Conservation (phyloP, 1,284 basidiomycete genomes). For the Moesziomyces aphidis region DNA sequence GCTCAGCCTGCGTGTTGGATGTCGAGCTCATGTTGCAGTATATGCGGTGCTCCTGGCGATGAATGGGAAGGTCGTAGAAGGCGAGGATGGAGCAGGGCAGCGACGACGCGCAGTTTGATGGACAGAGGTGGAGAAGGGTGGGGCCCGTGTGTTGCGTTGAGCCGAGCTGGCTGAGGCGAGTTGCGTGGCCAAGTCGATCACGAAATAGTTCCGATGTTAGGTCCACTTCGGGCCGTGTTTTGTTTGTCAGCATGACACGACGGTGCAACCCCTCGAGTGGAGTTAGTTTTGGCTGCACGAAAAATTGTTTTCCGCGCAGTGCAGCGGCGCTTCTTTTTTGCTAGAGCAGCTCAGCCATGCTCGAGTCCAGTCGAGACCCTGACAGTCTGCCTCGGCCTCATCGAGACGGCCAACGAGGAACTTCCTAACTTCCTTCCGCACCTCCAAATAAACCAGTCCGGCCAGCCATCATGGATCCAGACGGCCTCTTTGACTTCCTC, state of each 20-base stretch:
- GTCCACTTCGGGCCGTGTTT: too few species aligned
- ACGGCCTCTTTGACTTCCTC: slow-evolving; percentile 53
- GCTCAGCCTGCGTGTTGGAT: slow-evolving; percentile 26
- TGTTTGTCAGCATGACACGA: neutral
- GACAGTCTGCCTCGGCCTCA: too few species aligned
- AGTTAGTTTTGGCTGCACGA: neutral
- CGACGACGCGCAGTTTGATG: neutral
- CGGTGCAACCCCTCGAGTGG: neutral
- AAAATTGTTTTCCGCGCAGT: neutral
- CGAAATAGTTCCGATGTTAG: too few species aligned
- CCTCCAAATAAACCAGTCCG: neutral
- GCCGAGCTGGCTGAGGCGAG: too few species aligned
- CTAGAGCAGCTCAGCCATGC: too few species aligned
- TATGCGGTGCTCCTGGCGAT: neutral
- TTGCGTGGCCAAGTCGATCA: slow-evolving; percentile 1
- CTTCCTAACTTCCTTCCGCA: neutral
- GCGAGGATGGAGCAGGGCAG: neutral
- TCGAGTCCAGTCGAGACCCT: neutral
- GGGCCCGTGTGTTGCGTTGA: neutral
- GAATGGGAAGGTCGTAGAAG: slow-evolving; percentile 1
- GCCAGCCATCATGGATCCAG: slow-evolving; percentile 42
- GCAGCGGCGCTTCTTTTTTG: neutral
- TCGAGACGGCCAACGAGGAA: too few species aligned
- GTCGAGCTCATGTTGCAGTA: slow-evolving; percentile 18
- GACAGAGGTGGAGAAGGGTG: neutral